Base-by-base conservation (phyloP, 345 rosid genomes). In the Gossypium sturtianum region DNA sequence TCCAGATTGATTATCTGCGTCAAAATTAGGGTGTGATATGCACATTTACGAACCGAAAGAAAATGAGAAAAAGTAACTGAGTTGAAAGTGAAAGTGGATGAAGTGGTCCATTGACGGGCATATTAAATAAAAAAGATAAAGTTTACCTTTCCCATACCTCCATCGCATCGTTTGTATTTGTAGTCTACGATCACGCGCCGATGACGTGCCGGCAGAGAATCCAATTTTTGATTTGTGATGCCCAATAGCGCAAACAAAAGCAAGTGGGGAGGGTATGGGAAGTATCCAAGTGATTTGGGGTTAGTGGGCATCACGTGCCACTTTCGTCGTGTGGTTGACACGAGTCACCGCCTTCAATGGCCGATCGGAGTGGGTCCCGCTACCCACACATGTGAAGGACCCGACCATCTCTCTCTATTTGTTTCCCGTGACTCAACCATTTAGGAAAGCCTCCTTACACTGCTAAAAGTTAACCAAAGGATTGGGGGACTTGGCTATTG, bases 241-340 rank as follows among this genome's bases (percentile, higher is more conserved):
- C 71, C 71, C 10, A 47, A 25, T 22, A 23, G 47, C 25, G 67
- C 58, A 16, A 60, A 73, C 68, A 23, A 60, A 25, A 59, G 23
- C 25, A 4, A 23, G 75, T 60, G 58, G 67, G 38, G 5, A 0
- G 17, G 67, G 51, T 2, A 12, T 12, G 51, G 51, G 51, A 45
- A 45, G 49, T 45, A 11, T 45, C 49, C 13, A 47, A 47, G 34
- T 48, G 57, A 48, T 23, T 2, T 48, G 43, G 44, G n/a, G 19
- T 17, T 23, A 72, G 67, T 60, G 75, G 58, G 47, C 23, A 60
- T 73, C 75, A 73, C 67, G 58, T 73, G 67, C 56, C 68, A 45
- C 75, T 59, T 45, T 2, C 3, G 56, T 47, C 17, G n/a, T 73
- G 44, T 73, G 45, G 0, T 4, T 53, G 75, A 59, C 75, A 73